These are phyloP conservation scores for Linum trigynum DNA, from an alignment of 345 rosid species.

Conservation along the genomic window DNA sequence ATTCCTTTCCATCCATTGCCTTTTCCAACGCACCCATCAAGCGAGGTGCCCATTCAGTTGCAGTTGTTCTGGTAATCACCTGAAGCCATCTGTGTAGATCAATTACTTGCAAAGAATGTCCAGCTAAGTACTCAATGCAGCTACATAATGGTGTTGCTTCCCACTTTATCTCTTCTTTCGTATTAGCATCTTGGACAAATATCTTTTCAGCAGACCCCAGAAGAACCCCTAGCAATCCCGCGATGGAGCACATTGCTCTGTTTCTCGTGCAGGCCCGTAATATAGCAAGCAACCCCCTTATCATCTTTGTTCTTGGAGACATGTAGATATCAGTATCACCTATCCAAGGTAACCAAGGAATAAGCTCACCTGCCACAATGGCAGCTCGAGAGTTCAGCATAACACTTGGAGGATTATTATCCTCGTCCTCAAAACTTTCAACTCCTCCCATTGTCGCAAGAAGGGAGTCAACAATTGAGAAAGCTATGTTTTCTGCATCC, in stretches of 20 bases:
- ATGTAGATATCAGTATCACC: slow-evolving; percentile 60
- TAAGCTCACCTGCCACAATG: slow-evolving; percentile 85
- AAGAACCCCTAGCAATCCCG: slow-evolving; percentile 84
- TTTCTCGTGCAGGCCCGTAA: slow-evolving; percentile 96
- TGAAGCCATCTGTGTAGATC: slow-evolving; percentile 79
- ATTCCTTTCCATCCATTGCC: slow-evolving; percentile 87
- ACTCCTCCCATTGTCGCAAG: slow-evolving; percentile 99
- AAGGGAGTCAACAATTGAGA: slow-evolving; percentile 87
- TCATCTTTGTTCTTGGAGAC: slow-evolving; percentile 96
- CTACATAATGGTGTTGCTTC: slow-evolving; percentile 61
- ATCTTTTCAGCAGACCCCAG: slow-evolving; percentile 77
- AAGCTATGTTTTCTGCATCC: slow-evolving; percentile 70
- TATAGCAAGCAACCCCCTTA: slow-evolving; percentile 83
- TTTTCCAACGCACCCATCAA: slow-evolving; percentile 79
- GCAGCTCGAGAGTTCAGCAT: slow-evolving; percentile 98
- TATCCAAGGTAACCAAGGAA: slow-evolving; percentile 75
- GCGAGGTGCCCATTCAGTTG: slow-evolving; percentile 58
- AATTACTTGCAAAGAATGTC: slow-evolving; percentile 76
- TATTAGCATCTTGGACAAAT: slow-evolving; percentile 50
- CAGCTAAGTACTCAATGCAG: slow-evolving; percentile 84
- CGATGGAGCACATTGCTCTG: slow-evolving; percentile 93
- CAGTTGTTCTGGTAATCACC: slow-evolving; percentile 51
- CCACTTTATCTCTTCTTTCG: slow-evolving; percentile 45
- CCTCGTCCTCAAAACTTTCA: slow-evolving; percentile 97
- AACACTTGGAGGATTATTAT: slow-evolving; percentile 92